Percentiles rank a stretch among this genome's conserved stretches.
Evolutionary conservation across 306 rosid genomes (phyloP).

Genomic region (Malus sylvestris): DNA sequence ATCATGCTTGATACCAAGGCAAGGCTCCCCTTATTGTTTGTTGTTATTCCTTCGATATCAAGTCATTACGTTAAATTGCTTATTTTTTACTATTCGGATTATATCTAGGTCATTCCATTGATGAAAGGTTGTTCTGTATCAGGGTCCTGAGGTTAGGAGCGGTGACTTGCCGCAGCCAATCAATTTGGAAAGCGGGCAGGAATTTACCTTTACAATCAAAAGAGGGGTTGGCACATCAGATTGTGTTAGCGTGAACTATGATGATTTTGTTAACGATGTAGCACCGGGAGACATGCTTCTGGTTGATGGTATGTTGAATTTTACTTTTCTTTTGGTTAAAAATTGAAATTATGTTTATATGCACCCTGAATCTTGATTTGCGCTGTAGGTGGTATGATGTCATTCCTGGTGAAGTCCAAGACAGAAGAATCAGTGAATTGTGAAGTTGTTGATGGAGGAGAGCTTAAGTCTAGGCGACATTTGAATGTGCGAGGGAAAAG

Average conservation of each 20-base stretch:
- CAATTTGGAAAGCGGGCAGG: slow-evolving; percentile 52
- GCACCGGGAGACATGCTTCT: slow-evolving; percentile 84
- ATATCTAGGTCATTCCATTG: not conserved
- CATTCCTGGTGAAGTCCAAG: slow-evolving; percentile 75
- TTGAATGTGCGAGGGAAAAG: slow-evolving; percentile 97
- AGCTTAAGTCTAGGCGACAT: slow-evolving; percentile 86
- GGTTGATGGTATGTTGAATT: slow-evolving; percentile 59
- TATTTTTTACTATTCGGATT: not conserved
- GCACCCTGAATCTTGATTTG: slow-evolving; percentile 22
- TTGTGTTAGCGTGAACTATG: slow-evolving; percentile 88
- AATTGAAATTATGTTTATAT: not conserved
- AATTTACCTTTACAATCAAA: slow-evolving; percentile 78
- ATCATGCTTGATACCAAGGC: slow-evolving; percentile 98
- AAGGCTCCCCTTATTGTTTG: not conserved
- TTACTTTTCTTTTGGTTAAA: not conserved
- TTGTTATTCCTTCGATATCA: not conserved
- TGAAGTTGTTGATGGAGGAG: slow-evolving; percentile 98
- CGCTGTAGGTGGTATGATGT: slow-evolving; percentile 93
- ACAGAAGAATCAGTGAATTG: slow-evolving; percentile 80
- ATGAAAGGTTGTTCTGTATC: slow-evolving; percentile 4
- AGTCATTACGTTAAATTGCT: not conserved
- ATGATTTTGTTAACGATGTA: slow-evolving; percentile 87
- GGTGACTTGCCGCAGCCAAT: slow-evolving; percentile 90
- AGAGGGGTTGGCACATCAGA: slow-evolving; percentile 77
- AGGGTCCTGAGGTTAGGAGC: slow-evolving; percentile 98